These are phyloP conservation scores for Lanmaoa pseudosensibilis DNA, from an alignment of 768 basidiomycete genomes.

Conservation along the genomic window DNA sequence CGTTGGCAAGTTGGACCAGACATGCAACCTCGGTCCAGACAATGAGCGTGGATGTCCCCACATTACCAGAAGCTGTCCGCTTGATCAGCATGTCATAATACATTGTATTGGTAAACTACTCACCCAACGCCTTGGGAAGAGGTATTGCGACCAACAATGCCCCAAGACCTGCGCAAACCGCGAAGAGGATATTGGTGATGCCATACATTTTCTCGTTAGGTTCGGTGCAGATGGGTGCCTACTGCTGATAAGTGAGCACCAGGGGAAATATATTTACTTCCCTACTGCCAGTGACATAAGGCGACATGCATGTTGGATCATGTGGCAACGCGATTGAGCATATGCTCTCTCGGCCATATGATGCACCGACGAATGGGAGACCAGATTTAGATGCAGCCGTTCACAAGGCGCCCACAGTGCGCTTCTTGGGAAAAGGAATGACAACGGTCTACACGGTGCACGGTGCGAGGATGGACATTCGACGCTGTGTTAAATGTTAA, in stretches of 20 bases:
- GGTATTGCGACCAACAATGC: constrained; percentile 45
- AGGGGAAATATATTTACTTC: neutral
- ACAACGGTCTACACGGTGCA: neutral
- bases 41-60: constrained; percentile 36
- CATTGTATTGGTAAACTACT: neutral
- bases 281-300: neutral
- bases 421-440: neutral
- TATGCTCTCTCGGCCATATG: neutral
- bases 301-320: neutral
- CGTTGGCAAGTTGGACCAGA: constrained; percentile 35
- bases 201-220: constrained; percentile 7
- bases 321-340: neutral
- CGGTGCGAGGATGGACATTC: neutral
- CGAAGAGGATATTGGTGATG: constrained; percentile 15
- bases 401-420: too few relatives aligned
- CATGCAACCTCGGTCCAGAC: constrained; percentile 32
- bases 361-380: too few relatives aligned
- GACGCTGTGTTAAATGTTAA: neutral
- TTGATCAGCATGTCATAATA: neutral
- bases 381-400: too few relatives aligned
- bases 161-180: constrained; percentile 39
- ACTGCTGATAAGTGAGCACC: neutral
- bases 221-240: neutral
- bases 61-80: constrained; percentile 24
- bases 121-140: constrained; percentile 57